phyloP scores from a whole-genome alignment of 495 filamentous ascomycete species.

The Cercophora newfieldiana region DNA sequence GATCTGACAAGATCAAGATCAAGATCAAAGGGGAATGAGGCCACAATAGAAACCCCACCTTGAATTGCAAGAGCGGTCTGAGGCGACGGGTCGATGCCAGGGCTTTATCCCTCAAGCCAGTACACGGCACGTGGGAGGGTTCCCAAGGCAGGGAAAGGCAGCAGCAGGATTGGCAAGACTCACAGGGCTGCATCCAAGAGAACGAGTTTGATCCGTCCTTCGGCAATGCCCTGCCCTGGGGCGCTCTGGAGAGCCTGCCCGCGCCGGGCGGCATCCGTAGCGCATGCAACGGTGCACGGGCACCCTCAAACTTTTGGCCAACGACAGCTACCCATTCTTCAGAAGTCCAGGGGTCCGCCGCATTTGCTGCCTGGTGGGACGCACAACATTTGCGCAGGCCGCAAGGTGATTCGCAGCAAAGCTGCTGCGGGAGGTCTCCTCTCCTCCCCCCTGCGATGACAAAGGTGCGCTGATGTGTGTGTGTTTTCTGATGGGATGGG shows the following conservation, averaged over 20 bases:
- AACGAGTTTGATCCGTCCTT: neutral
- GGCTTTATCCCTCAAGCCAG: constrained; percentile 7
- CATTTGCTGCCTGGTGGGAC: constrained; percentile 17
- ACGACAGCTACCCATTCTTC: constrained; percentile 1
- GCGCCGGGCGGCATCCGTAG: constrained; percentile 3
- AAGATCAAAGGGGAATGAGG: neutral
- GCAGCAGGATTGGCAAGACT: constrained; percentile 13
- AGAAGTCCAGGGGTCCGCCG: neutral
- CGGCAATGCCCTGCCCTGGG: neutral
- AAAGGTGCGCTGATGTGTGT: no score
- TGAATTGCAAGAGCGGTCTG: neutral
- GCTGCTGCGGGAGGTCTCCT: neutral
- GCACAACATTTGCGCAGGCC: constrained; percentile 6
- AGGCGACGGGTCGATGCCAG: neutral
- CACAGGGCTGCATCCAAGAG: constrained; percentile 10
- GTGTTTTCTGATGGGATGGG: no score
- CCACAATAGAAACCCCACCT: neutral
- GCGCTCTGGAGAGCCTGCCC: neutral
- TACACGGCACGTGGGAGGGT: constrained; percentile 7
- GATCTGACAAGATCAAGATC: neutral
- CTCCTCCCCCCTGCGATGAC: neutral
- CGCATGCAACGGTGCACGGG: constrained; percentile 2
- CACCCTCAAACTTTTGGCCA: neutral
- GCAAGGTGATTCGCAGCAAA: constrained; percentile 12
- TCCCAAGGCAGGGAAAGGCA: constrained; percentile 8